Evolutionary conservation across 192 early-diverging fungal species (phyloP).

Genomic region (Coemansia sp.): DNA sequence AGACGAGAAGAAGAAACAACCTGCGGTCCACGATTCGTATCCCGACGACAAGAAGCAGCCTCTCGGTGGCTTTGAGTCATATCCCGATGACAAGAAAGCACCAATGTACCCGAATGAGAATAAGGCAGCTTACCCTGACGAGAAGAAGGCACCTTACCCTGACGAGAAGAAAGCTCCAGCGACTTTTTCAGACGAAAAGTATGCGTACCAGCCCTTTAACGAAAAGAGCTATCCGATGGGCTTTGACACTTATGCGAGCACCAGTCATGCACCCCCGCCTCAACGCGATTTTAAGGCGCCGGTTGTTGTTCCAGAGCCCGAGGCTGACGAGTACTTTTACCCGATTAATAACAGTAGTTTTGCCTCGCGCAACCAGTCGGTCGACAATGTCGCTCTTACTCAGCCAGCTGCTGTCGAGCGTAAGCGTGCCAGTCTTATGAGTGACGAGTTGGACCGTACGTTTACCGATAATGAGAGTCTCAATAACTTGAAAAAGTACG

Average conservation of each 20-base stretch:
- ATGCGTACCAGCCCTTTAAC: not conserved
- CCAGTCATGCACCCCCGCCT: not conserved
- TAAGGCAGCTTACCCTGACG: not conserved
- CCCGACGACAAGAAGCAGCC: not conserved
- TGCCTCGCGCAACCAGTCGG: constrained; percentile 10
- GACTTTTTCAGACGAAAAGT: constrained; percentile 12
- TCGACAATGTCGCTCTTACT: not conserved
- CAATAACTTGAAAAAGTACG: constrained; percentile 2
- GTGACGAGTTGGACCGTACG: constrained; percentile 4
- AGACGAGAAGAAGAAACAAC: not conserved
- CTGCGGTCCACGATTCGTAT: not conserved
- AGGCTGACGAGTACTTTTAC: constrained; percentile 12
- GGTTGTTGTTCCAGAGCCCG: not conserved
- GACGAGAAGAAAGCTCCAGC: constrained; percentile 1
- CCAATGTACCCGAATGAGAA: constrained; percentile 21
- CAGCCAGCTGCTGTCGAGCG: not conserved
- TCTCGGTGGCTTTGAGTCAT: not conserved
- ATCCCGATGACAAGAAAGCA: not conserved
- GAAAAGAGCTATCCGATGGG: constrained; percentile 9
- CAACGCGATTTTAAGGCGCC: not conserved
- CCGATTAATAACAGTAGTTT: constrained; percentile 8
- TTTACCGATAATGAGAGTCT: constrained; percentile 7
- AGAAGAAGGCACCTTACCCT: not conserved
- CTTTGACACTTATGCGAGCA: constrained; percentile 16
- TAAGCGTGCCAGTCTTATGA: constrained; percentile 3